A percentile compares a stretch with the other conserved stretches of the same genome.
Evolutionary conservation across 345 rosid species (phyloP).

Genomic region (Arabidopsis suecica): DNA sequence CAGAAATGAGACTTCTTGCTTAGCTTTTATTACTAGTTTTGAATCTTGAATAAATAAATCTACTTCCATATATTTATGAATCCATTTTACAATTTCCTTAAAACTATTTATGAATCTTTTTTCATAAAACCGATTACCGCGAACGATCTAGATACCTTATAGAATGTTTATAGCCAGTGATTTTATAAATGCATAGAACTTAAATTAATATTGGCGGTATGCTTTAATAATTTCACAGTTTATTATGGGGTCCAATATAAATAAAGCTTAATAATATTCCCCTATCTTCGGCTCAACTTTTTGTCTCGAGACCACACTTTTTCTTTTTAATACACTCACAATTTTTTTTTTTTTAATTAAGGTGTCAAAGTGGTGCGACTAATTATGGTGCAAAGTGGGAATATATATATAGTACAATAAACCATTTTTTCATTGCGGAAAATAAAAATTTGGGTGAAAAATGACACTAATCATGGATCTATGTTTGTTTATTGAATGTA

Average conservation of each 20-base stretch:
- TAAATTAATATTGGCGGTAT: constrained; percentile 33
- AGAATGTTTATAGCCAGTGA: constrained; percentile 6
- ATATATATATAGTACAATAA: background rate
- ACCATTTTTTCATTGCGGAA: background rate
- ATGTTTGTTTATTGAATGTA: constrained; percentile 7
- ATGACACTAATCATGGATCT: constrained; percentile 19
- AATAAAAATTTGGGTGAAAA: background rate
- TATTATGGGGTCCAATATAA: constrained; percentile 46
- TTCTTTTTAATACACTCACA: constrained; percentile 13
- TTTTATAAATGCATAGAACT: background rate
- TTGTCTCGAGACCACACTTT: constrained; percentile 42
- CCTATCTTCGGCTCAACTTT: constrained; percentile 37
- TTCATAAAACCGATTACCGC: background rate
- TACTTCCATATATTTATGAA: background rate
- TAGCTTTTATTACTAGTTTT: background rate
- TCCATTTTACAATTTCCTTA: too few species aligned
- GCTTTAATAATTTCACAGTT: constrained; percentile 43
- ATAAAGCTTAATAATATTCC: constrained; percentile 48
- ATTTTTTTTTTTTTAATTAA: background rate
- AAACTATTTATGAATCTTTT: background rate
- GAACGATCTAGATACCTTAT: background rate
- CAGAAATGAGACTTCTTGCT: constrained; percentile 15
- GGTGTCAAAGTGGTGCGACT: constrained; percentile 31
- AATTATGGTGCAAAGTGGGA: constrained; percentile 34
- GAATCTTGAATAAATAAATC: constrained; percentile 23